These are phyloP conservation scores for Botrytis fragariae DNA, from an alignment of 2,329 filamentous ascomycete species.

Conservation along the genomic window DNA sequence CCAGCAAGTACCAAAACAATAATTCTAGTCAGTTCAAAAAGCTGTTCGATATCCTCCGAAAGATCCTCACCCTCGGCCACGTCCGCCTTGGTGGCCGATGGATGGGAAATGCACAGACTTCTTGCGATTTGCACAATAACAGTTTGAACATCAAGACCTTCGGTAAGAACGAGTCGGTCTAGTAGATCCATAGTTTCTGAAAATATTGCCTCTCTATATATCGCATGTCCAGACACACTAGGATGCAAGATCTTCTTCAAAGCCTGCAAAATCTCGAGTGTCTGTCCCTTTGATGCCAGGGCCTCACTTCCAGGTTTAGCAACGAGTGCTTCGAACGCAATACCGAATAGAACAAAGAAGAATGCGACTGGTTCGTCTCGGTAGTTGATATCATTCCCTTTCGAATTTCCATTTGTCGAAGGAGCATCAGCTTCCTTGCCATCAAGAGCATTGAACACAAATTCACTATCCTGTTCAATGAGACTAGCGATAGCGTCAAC, in stretches of 20 bases:
- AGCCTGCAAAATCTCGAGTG: slow-evolving; percentile 82
- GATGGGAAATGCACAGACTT: slow-evolving; percentile 85
- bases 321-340: slow-evolving; percentile 93
- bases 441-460: slow-evolving; percentile 94
- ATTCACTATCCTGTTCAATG: slow-evolving; percentile 96
- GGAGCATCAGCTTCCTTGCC: slow-evolving; percentile 62
- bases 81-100: slow-evolving; percentile 72
- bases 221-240: slow-evolving; percentile 91
- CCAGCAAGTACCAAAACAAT: slow-evolving; percentile 91
- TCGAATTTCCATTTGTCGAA: slow-evolving; percentile 47
- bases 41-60: slow-evolving; percentile 94
- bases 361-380: slow-evolving; percentile 96
- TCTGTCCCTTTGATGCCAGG: slow-evolving; percentile 72
- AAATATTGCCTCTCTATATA: slow-evolving; percentile 94
- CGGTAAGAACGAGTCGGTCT: slow-evolving; percentile 87
- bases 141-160: slow-evolving; percentile 81
- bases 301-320: slow-evolving; percentile 68
- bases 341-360: slow-evolving; percentile 96
- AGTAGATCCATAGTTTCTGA: slow-evolving; percentile 96
- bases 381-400: slow-evolving; percentile 86
- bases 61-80: slow-evolving; percentile 71
- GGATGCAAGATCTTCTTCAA: slow-evolving; percentile 94
- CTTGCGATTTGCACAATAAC: slow-evolving; percentile 94
- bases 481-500: slow-evolving; percentile 96
- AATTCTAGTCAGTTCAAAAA: slow-evolving; percentile 94